These are phyloP conservation scores for Paramecium primaurelia DNA, from an alignment of 73 alveolate species.

Conservation along the genomic window DNA sequence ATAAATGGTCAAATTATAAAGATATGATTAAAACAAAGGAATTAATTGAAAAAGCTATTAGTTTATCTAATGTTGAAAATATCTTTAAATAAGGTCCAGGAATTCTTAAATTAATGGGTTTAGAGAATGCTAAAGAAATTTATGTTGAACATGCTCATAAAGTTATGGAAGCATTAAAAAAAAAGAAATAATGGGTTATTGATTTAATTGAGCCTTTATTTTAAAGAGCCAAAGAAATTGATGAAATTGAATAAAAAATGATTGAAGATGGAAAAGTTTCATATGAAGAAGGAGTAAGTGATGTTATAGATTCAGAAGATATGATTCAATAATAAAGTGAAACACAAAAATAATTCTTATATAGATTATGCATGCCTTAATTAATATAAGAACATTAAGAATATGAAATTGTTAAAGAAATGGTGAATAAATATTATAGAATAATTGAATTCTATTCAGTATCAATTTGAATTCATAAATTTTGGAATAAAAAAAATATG, in stretches of 20 bases:
- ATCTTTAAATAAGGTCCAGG: constrained; percentile 43
- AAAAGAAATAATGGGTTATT: background rate
- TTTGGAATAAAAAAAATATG: constrained; percentile 13
- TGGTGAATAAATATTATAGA: constrained; percentile 50
- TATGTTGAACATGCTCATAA: background rate
- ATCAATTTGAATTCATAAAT: background rate
- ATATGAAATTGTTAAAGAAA: constrained; percentile 54
- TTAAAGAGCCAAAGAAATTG: constrained; percentile 43
- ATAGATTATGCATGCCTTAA: background rate
- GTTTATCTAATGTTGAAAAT: constrained; percentile 11
- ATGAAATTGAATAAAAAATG: constrained; percentile 53
- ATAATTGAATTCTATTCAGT: constrained; percentile 51
- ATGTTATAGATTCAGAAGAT: background rate
- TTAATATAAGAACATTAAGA: constrained; percentile 33
- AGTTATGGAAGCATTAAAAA: background rate
- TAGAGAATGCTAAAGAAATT: constrained; percentile 23
- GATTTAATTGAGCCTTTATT: constrained; percentile 27
- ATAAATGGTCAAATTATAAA: constrained; percentile 12
- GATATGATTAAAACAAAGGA: constrained; percentile 32
- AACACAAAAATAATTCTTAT: background rate
- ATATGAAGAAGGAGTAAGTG: background rate
- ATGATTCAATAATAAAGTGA: background rate
- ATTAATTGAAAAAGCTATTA: constrained; percentile 12
- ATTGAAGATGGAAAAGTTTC: constrained; percentile 43
- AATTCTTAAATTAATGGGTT: constrained; percentile 28